Conservation (phyloP, 495 filamentous ascomycete species). For the Rostrohypoxylon terebratum region DNA sequence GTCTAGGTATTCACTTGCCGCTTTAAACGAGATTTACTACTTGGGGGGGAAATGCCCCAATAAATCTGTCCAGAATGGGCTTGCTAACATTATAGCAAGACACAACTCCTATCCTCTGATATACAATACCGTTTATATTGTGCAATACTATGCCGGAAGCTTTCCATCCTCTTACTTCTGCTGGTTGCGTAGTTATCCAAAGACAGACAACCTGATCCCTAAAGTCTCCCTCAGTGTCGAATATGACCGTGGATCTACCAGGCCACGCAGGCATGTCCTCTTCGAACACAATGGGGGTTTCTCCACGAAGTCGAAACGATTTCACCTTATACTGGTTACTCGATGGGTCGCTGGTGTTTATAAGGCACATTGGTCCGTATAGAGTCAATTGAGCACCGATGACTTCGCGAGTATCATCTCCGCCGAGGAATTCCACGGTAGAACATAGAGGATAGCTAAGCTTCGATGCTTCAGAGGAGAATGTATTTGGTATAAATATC, state of each 20-base stretch:
- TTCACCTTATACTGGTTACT: background rate
- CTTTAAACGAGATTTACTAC: slow-evolving; percentile 4
- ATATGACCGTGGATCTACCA: slow-evolving; percentile 3
- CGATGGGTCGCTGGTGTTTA: background rate
- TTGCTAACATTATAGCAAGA: background rate
- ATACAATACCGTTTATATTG: background rate
- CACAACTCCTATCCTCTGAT: slow-evolving; percentile 7
- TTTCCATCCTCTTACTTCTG: slow-evolving; percentile 8
- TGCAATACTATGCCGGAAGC: slow-evolving; percentile 9
- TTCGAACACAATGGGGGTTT: background rate
- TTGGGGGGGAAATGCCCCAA: background rate
- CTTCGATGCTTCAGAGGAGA: background rate
- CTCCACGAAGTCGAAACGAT: background rate
- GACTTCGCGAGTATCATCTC: slow-evolving; percentile 15
- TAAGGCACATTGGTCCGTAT: slow-evolving; percentile 2
- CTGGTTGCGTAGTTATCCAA: slow-evolving; percentile 10
- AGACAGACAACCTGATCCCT: background rate
- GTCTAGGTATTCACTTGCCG: no score
- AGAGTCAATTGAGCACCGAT: background rate
- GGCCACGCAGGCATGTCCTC: background rate
- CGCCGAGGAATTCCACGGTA: background rate
- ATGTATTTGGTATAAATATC: slow-evolving; percentile 6
- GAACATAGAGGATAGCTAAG: background rate
- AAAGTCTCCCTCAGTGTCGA: slow-evolving; percentile 3
- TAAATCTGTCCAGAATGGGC: background rate